Evolutionary conservation across 2,329 filamentous ascomycete genomes (phyloP).

Genomic region (Cordyceps javanica): DNA sequence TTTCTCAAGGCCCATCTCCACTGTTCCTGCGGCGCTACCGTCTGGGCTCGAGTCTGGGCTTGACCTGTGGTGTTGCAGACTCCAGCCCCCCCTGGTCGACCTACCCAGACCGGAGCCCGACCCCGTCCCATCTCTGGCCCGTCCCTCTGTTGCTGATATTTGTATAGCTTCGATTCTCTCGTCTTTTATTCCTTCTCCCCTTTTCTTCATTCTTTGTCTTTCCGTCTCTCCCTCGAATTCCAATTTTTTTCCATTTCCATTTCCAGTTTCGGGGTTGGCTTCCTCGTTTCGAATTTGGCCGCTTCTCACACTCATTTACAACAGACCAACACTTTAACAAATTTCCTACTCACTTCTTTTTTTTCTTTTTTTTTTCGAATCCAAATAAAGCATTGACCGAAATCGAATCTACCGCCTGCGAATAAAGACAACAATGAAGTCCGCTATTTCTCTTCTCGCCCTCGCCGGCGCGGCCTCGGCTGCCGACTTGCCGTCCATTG

Average conservation of each 20-base stretch:
- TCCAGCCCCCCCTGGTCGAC: neutral
- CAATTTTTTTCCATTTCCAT: no score
- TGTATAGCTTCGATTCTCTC: conserved; percentile 12
- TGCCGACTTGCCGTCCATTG: conserved; percentile 49
- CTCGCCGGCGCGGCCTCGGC: conserved; percentile 36
- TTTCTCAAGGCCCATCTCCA: neutral
- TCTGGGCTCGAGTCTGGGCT: conserved; percentile 11
- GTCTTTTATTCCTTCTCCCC: neutral
- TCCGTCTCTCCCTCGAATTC: neutral
- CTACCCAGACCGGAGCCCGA: neutral
- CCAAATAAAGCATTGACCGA: neutral
- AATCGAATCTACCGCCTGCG: conserved; percentile 1
- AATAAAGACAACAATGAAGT: conserved; percentile 14
- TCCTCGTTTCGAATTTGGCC: conserved; percentile 12
- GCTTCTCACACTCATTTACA: conserved; percentile 13
- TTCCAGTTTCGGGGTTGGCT: conserved; percentile 12
- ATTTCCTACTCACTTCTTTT: conserved; percentile 10
- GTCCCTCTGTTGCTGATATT: conserved; percentile 6
- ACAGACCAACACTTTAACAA: conserved; percentile 1
- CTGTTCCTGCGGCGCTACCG: conserved; percentile 2
- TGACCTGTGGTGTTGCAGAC: conserved; percentile 9
- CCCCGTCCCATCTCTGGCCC: conserved; percentile 11
- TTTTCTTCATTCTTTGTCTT: conserved; percentile 7
- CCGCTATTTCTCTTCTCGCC: conserved; percentile 28
- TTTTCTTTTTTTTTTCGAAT: neutral